Base-by-base conservation (phyloP, 2,329 filamentous ascomycete species). In the Ophiosphaerella korrae region DNA sequence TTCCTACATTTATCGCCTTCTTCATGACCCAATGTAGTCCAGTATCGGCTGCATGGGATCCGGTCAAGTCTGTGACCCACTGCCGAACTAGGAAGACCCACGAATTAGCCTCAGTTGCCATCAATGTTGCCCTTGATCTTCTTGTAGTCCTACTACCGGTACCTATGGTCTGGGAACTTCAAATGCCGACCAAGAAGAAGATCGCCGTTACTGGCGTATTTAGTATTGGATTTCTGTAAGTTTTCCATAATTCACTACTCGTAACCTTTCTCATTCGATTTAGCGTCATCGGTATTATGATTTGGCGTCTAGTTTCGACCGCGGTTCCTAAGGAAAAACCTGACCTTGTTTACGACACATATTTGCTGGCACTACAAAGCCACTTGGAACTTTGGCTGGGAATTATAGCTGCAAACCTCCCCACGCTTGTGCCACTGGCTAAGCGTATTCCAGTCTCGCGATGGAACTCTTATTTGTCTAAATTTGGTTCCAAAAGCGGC, bases 311-410 rank as follows among this genome's bases (percentile, higher is more conserved):
- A 18, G n/a, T n/a, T 13, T 40, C 48, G 13, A 24, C 23, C 11
- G 37, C n/a, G 14, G 11, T 35, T 24, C 21, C 23, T 23, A 29
- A 42, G 33, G 13, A 26, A 42, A 31, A 14, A 12, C 12, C 29
- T 7, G 48, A 54, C 29, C 45, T 23, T n/a, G 45, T 12, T 26
- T 47, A 52, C 21, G 24, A 16, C 36, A 14, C 45, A 21, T 41
- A 33, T 26, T 32, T 32, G 11, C 13, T 44, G 4, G 34, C 42
- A 14, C 37, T 52, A 12, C 49, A 47, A 24, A 52, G 42, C 23
- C 16, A 42, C 26, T 36, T 54, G 14, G 51, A 52, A 45, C 8
- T 54, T 7, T 52, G 49, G 51, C 48, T 52, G 5, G 51, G 48
- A 9, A 33, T 54, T 9, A 33, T 54, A 7, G 42, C 49, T 12